phyloP scores from a whole-genome alignment of 2,329 filamentous ascomycete species.

The Monosporascus sp. region DNA sequence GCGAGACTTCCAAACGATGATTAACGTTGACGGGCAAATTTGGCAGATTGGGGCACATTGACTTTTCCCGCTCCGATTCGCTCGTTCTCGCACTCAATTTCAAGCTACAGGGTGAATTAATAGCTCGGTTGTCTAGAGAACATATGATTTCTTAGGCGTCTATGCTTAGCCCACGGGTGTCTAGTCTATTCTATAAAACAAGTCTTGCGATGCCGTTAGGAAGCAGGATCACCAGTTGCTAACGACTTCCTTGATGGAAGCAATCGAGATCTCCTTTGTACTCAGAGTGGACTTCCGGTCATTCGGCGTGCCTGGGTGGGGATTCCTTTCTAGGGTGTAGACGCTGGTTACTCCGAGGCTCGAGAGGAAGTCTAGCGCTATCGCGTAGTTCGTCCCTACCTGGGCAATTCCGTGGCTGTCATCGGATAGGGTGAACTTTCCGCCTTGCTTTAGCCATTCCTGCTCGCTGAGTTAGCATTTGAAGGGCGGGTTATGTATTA shows the following conservation, averaged over 20 bases:
- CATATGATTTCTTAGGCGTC: too few species aligned
- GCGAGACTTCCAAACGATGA: too few species aligned
- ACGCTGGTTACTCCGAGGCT: slow-evolving; percentile 60
- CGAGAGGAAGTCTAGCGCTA: slow-evolving; percentile 66
- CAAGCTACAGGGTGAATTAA: too few species aligned
- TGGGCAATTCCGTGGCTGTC: slow-evolving; percentile 90
- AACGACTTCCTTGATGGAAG: slow-evolving; percentile 18
- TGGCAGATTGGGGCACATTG: too few species aligned
- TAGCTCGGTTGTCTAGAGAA: too few species aligned
- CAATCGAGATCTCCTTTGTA: slow-evolving; percentile 40
- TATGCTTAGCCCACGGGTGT: too few species aligned
- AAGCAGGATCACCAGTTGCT: slow-evolving; percentile 16
- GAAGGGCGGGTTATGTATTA: slow-evolving; percentile 4
- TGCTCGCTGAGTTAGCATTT: slow-evolving; percentile 23
- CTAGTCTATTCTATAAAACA: too few species aligned
- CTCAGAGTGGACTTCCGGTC: slow-evolving; percentile 32
- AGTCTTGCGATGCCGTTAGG: too few species aligned
- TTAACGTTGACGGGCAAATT: too few species aligned
- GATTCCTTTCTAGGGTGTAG: slow-evolving; percentile 46
- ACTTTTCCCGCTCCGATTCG: too few species aligned
- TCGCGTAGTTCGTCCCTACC: slow-evolving; percentile 77
- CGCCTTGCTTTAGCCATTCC: slow-evolving; percentile 69
- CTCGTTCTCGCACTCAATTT: too few species aligned
- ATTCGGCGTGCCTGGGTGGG: slow-evolving; percentile 21
- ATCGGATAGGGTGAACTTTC: slow-evolving; percentile 86